phyloP scores from a whole-genome alignment of 169 alveolate species.

The Perkinsus marinus region DNA sequence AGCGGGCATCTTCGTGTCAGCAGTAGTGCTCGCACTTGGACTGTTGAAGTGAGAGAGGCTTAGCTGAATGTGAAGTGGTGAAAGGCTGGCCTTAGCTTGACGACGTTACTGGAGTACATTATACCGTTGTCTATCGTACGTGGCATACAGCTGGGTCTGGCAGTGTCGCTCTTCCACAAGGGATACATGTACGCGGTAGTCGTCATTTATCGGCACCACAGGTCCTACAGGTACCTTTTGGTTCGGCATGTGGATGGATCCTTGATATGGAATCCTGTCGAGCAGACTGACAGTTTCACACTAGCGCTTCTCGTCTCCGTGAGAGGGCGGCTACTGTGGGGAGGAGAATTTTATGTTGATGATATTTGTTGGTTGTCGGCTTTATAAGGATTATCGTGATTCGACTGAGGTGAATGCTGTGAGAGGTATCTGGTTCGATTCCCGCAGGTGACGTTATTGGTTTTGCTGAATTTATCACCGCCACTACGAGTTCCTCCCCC shows the following conservation, averaged over 20 bases:
- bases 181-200: neutral
- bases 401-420: too few species aligned
- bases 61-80: too few species aligned
- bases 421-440: neutral
- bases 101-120: neutral
- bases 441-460: neutral
- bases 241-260: neutral
- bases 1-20: neutral
- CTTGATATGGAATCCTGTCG: neutral
- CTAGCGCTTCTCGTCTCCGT: neutral
- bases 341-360: too few species aligned
- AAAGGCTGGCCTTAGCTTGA: neutral
- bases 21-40: neutral
- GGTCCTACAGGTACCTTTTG: neutral
- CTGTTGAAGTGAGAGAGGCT: neutral
- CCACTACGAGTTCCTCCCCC: neutral
- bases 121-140: neutral
- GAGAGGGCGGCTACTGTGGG: too few species aligned
- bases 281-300: neutral
- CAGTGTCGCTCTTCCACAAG: neutral
- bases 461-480: neutral
- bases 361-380: too few species aligned
- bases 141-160: neutral
- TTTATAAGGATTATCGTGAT: too few species aligned
- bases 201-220: neutral